These are phyloP conservation scores for Coffea canephora DNA, from an alignment of 257 asterid genomes.

Conservation along the genomic window DNA sequence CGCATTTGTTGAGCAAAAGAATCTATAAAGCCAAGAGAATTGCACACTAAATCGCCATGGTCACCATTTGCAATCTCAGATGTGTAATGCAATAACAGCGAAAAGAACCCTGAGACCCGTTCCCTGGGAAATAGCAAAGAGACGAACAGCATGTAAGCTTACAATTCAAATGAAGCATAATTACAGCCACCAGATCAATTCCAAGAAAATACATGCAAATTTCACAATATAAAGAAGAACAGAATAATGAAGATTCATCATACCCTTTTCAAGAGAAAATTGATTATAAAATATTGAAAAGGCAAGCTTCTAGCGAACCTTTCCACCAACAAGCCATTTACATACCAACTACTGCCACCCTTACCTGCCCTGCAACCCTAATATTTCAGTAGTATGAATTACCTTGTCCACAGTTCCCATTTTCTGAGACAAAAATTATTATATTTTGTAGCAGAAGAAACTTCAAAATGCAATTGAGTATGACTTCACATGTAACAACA, in stretches of 20 bases:
- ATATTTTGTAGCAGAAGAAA: no score
- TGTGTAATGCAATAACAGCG: conserved; percentile 51
- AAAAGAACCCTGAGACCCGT: conserved; percentile 60
- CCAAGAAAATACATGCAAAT: neutral
- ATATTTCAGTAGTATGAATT: neutral
- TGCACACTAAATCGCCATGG: conserved; percentile 26
- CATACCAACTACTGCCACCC: neutral
- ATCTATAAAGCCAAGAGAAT: conserved; percentile 40
- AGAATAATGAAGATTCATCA: neutral
- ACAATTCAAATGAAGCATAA: neutral
- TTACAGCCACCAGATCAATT: neutral
- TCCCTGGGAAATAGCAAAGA: conserved; percentile 57
- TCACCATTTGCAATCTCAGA: conserved; percentile 39
- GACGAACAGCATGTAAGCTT: conserved; percentile 18
- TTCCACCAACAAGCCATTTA: neutral
- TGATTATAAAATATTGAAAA: no score
- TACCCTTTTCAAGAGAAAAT: neutral
- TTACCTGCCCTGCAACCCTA: neutral
- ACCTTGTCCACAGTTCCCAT: neutral
- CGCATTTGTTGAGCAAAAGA: conserved; percentile 35
- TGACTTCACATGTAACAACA: no score
- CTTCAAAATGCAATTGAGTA: no score
- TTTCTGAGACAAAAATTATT: no score
- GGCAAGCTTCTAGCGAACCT: neutral
- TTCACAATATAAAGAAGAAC: neutral